Conservation (phyloP, 257 asterid genomes). For the Cinchona pubescens region DNA sequence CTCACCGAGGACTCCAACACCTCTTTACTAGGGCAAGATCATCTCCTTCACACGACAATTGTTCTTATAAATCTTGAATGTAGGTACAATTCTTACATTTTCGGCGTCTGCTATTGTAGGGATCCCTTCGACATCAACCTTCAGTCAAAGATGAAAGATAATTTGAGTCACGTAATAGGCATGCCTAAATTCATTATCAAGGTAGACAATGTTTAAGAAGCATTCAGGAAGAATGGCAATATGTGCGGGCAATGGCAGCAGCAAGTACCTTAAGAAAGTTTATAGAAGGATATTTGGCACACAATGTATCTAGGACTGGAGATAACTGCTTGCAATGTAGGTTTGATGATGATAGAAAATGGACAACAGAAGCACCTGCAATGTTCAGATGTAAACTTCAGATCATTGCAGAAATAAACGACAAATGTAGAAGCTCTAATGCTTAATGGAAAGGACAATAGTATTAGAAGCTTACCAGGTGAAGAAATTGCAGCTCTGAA, state of each 20-base stretch:
- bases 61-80: conserved; percentile 69
- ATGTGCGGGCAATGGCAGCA: background rate
- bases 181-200: background rate
- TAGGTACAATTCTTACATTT: conserved; percentile 67
- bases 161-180: background rate
- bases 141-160: conserved; percentile 6
- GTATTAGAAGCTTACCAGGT: conserved; percentile 45
- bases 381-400: conserved; percentile 22
- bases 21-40: conserved; percentile 74
- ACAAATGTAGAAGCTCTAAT: background rate
- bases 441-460: background rate
- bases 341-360: conserved; percentile 47
- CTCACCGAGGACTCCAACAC: conserved; percentile 78
- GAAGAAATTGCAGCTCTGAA: conserved; percentile 74
- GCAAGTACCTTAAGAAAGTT: conserved; percentile 70
- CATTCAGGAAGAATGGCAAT: background rate
- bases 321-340: conserved; percentile 61
- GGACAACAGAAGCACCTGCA: conserved; percentile 80
- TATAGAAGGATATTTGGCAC: conserved; percentile 64
- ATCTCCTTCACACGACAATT: conserved; percentile 72
- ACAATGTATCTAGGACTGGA: conserved; percentile 56
- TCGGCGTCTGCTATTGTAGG: conserved; percentile 56
- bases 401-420: background rate
- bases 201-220: background rate
- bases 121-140: conserved; percentile 80